Evolutionary conservation across 495 filamentous ascomycete genomes (phyloP).

Genomic region (Pyrenula aspistea): DNA sequence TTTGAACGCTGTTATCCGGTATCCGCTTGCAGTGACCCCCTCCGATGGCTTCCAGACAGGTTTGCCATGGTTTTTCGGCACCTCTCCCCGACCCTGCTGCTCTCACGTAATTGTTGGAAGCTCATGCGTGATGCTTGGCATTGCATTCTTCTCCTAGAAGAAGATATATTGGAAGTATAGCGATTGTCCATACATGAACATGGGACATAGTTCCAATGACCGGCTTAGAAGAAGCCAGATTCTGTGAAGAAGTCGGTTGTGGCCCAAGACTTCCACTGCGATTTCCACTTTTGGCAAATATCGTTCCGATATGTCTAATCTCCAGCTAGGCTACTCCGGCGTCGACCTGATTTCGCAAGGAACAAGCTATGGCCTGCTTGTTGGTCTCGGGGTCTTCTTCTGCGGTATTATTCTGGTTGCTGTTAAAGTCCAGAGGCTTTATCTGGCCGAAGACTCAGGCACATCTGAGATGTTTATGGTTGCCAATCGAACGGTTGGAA

Average conservation of each 20-base stretch:
- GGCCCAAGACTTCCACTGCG: not conserved
- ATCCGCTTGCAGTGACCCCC: not conserved
- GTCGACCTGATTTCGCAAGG: constrained; percentile 21
- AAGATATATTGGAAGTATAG: not conserved
- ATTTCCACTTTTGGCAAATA: not conserved
- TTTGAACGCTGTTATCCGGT: not conserved
- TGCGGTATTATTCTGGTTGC: constrained; percentile 29
- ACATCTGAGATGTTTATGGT: constrained; percentile 43
- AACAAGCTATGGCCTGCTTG: constrained; percentile 30
- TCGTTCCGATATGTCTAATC: not conserved
- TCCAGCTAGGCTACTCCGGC: not conserved
- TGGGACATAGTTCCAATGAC: not conserved
- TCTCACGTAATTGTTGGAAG: not conserved
- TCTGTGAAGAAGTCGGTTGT: not conserved
- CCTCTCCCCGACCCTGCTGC: not conserved
- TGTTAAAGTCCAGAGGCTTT: constrained; percentile 26
- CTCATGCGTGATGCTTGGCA: not conserved
- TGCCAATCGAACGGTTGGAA: constrained; percentile 34
- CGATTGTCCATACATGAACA: not conserved
- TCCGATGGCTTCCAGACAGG: not conserved
- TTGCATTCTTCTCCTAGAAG: not conserved
- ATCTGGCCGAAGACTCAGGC: constrained; percentile 31
- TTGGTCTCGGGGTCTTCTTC: constrained; percentile 28
- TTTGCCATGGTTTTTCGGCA: not conserved
- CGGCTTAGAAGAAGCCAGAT: not conserved